Evolutionary conservation across 257 asterid species (phyloP).

Genomic region (Plantago ovata): DNA sequence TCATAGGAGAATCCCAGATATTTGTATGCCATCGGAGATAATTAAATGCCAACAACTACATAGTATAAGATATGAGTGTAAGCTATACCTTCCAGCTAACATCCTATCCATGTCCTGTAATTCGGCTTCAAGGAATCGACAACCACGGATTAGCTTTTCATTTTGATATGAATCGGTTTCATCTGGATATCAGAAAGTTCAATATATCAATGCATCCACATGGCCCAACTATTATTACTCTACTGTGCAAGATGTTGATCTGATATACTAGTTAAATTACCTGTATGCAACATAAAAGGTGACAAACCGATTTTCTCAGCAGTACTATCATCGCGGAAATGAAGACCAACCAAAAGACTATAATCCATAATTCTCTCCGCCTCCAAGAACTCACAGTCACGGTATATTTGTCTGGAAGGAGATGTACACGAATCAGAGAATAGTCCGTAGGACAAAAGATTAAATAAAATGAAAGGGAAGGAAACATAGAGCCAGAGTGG

Average conservation of each 20-base stretch:
- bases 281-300: constrained; percentile 78
- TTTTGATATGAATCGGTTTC: constrained; percentile 61
- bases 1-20: not conserved
- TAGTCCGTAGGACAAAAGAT: not conserved
- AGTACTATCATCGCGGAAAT: constrained; percentile 60
- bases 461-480: not conserved
- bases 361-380: constrained; percentile 84
- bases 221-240: constrained; percentile 1
- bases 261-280: constrained; percentile 34
- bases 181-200: constrained; percentile 42
- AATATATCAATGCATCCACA: constrained; percentile 16
- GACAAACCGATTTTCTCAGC: constrained; percentile 56
- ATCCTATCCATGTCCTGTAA: constrained; percentile 89
- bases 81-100: constrained; percentile 67
- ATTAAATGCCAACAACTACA: not conserved
- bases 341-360: constrained; percentile 81
- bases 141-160: constrained; percentile 90
- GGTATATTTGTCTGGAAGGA: constrained; percentile 57
- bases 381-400: constrained; percentile 80
- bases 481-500: not conserved
- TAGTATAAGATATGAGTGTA: not conserved
- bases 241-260: not conserved
- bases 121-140: constrained; percentile 98
- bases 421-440: constrained; percentile 10
- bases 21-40: not conserved